Base-by-base conservation (phyloP, 2,329 filamentous ascomycete species). In the Colletotrichum eremochloae region DNA sequence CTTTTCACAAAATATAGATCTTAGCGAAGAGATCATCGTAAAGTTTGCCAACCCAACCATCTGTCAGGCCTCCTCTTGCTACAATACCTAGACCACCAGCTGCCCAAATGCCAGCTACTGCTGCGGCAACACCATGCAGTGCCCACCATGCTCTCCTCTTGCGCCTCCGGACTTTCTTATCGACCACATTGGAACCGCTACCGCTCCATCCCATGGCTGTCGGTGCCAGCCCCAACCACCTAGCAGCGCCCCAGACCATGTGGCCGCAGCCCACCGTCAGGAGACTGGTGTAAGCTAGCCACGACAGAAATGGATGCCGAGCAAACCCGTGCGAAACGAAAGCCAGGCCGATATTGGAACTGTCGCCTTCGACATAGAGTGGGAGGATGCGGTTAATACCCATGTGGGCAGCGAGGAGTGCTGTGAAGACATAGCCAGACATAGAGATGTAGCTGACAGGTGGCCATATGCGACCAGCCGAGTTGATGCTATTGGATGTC, bases 241-340 rank as follows among this genome's bases (percentile, higher is more conserved):
- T 92, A n/a, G 94, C 93, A 82, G 90, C 90, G 2, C 95, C 95
- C 90, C 94, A 97, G 9, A 93, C 89, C 80, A 95, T 91, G 83
- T 98, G 95, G 72, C 91, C 93, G 33, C 89, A 91, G 0, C 91
- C 93, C 0, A 92, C 82, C 20, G 84, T 84, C 8, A 97, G 84
- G 61, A 98, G 85, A 1, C 90, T 87, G 1, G 85, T 78, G 80
- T 97, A 97, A 1, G 92, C 91, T 1, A 87, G 76, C 80, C 90
- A 92, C n/a, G 93, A 90, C 11, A 92, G 80, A 1, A 86, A 75
- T 0, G 92, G 91, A 77, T 94, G 92, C 18, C 89, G 87, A 40
- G 93, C 91, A 78, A 98, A 96, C 3, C 94, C 94, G 82, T 98
- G 95, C 15, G 92, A 90, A 9, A 98, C 91, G 80, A 93, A 98